A percentile compares a stretch with the other conserved stretches of the same genome.
Conservation (phyloP, 73 alveolate species). For the Stentor coeruleus region DNA sequence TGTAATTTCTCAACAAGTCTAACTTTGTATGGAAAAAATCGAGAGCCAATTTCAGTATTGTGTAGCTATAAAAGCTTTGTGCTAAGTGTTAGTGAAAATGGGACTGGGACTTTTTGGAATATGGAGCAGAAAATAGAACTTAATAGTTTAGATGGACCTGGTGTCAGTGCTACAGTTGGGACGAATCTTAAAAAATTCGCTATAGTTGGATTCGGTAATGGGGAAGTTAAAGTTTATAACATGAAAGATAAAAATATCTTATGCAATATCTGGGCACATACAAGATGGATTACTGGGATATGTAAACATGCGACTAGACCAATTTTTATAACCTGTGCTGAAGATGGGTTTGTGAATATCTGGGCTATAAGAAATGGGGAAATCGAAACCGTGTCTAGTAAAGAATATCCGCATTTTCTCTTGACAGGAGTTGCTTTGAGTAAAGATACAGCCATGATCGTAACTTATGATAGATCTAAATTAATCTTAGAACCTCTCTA, state of each 20-base stretch:
- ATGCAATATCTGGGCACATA: conserved; percentile 20
- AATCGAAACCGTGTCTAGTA: conserved; percentile 7
- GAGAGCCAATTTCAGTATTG: neutral
- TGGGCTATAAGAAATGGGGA: conserved; percentile 9
- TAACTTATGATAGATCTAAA: neutral
- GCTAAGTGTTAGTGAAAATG: neutral
- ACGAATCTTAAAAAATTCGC: neutral
- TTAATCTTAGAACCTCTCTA: neutral
- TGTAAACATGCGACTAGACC: neutral
- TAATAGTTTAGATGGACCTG: neutral
- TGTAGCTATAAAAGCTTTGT: neutral
- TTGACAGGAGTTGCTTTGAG: conserved; percentile 12
- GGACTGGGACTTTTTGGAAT: neutral
- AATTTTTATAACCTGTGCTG: neutral
- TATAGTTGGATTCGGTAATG: conserved; percentile 23
- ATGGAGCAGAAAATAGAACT: neutral
- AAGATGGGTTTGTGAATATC: conserved; percentile 17
- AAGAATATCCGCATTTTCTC: conserved; percentile 10
- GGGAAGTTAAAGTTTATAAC: conserved; percentile 25
- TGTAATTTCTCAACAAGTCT: neutral
- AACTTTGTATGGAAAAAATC: neutral
- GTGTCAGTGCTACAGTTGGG: neutral
- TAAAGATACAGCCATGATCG: neutral
- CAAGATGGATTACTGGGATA: conserved; percentile 29
- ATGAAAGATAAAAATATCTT: neutral